Evolutionary conservation across 495 filamentous ascomycete genomes (phyloP).

Genomic region (Annulohypoxylon maeteangense): DNA sequence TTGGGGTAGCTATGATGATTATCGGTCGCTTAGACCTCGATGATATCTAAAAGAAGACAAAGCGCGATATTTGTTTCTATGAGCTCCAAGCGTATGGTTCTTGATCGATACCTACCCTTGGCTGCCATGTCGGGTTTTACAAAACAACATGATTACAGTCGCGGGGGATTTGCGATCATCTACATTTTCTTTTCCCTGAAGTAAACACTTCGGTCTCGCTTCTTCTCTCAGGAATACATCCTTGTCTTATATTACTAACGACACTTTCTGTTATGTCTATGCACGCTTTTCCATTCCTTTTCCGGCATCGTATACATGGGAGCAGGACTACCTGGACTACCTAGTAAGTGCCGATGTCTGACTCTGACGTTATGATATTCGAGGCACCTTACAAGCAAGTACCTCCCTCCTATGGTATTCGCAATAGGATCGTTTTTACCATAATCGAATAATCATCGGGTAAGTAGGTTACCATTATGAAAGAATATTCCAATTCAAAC

Average conservation of each 20-base stretch:
- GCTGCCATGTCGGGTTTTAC: not conserved
- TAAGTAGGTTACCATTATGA: not conserved
- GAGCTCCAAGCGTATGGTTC: not conserved
- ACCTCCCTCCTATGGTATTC: not conserved
- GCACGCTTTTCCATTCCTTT: constrained; percentile 23
- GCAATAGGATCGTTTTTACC: not conserved
- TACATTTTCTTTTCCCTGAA: not conserved
- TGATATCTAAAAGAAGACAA: not conserved
- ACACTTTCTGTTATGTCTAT: constrained; percentile 10
- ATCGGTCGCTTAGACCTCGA: not conserved
- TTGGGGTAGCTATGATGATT: not conserved
- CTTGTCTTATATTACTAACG: constrained; percentile 12
- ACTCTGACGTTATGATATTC: not conserved
- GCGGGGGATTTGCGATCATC: constrained; percentile 1
- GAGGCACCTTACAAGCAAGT: not conserved
- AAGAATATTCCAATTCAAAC: not conserved
- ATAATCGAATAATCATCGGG: not conserved
- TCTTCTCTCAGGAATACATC: constrained; percentile 5
- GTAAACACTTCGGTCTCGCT: not conserved
- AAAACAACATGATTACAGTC: constrained; percentile 1
- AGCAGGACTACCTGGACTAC: too few species aligned
- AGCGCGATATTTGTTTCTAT: not conserved
- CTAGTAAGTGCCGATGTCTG: constrained; percentile 7
- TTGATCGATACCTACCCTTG: not conserved
- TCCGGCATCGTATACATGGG: constrained; percentile 4